Base-by-base conservation (phyloP, 140 eudicot species). In the Senecio squalidus region DNA sequence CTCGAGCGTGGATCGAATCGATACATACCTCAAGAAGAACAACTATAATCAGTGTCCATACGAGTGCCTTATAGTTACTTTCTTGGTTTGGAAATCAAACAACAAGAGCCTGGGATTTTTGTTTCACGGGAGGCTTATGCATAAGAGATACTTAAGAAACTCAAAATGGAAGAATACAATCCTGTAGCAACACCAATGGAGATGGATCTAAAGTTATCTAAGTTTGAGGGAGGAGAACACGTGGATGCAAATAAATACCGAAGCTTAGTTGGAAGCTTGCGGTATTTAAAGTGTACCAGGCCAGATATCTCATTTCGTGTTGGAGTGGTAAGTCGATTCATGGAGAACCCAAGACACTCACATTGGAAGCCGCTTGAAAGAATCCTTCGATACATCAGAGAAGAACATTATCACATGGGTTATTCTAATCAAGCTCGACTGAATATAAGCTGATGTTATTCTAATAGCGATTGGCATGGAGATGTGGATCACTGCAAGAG, bases 401-500 rank as follows among this genome's bases (percentile, higher is more conserved):
- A n/a, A n/a, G 50, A 21, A 64, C 61, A 4, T 13, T 18, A 24
- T 27, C 40, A 0, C 16, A 4, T 48, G 60, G 61, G 3, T 10
- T 64, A 4, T 10, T 20, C 0, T 64, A 49, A 43, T n/a, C 24
- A 14, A 48, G 7, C 9, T 36, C 26, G 3, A 0, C 1, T 48
- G n/a, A 6, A 2, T 15, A 51, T 30, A 11, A 0, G 2, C 34
- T 64, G 1, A 36, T 14, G 13, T 36, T 30, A 0, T 64, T 47
- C 50, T 3, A 49, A 64, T 50, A 64, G 60, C 13, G 60, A 48
- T 10, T 64, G 49, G 31, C 34, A 40, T 1, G 33, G 70, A 6
- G 36, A 48, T 14, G 8, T 60, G 1, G 54, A 61, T 61, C 55
- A 61, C 27, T 24, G 67, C 0, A 61, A 61, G 18, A 61, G 26